Evolutionary conservation across 768 basidiomycete genomes (phyloP), one percentile per base, ranked within the genome.

Genomic region (Russula olivacea): DNA sequence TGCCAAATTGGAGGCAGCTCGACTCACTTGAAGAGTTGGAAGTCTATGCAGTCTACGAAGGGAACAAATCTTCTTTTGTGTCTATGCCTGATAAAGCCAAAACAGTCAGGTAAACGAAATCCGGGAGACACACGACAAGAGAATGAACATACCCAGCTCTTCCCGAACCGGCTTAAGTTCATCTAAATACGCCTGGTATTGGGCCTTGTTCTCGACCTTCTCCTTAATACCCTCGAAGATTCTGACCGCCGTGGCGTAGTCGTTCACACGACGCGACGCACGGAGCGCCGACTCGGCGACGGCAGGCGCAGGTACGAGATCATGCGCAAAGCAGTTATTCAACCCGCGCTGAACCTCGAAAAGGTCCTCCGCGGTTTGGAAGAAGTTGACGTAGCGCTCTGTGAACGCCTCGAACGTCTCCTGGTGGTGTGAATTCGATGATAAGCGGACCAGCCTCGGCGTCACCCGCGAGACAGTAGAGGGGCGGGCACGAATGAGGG

Each of bases 301-400:
- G 59, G 79, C 74, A 30, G 91, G 83, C 1, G 91, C 83, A 5
- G 93, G 93, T 15, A 97, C 94, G 66, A 97, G 84, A 76, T 99
- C 97, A 75, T 98, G 96, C 2, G 97, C 92, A 74, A 99, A 99
- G 80, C 95, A 98, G 83, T 99, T 99, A 82, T 99, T 98, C 71
- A 99, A 80, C 43, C 97, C 97, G 55, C 97, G 91, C 78, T 99
- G 96, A 67, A 99, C 89, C 80, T 99, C 97, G 73, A 99, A 99
- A 61, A 98, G 83, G 78, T 99, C 97, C 72, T 93, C 86, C 54
- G 93, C 93, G 60, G 84, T 81, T 72, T 90, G 77, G 83, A 99
- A 99, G 78, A 99, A 99, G 68, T 80, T 80, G 72, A 93, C 87
- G 77, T 98, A 98, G 73, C 96, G 92, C 65, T 87, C 83, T 71